phyloP scores from a whole-genome alignment of 305 asterid species.

The Solanum chacoense region DNA sequence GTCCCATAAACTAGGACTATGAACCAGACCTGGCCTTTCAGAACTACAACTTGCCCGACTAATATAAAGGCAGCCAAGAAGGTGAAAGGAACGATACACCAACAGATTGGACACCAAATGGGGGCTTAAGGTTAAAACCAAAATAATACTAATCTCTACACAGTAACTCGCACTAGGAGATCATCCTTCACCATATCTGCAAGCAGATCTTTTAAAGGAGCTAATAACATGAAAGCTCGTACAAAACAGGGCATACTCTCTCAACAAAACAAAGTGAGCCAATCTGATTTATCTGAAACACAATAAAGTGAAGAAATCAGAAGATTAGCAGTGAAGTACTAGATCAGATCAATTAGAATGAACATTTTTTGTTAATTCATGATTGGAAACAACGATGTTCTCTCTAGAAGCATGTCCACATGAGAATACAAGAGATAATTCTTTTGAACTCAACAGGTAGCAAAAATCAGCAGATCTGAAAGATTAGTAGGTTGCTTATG shows the following conservation, averaged over 20 bases:
- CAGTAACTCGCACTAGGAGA: slow-evolving; percentile 1
- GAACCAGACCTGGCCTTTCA: background rate
- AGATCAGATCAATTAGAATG: background rate
- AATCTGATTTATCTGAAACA: background rate
- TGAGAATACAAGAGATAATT: background rate
- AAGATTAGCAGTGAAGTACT: background rate
- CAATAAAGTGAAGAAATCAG: background rate
- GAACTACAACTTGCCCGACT: background rate
- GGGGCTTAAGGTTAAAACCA: background rate
- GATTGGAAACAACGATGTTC: background rate
- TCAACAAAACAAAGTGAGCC: background rate
- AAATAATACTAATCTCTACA: background rate
- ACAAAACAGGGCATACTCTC: background rate
- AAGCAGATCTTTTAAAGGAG: background rate
- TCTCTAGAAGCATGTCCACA: background rate
- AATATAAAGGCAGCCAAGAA: background rate
- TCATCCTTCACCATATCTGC: background rate
- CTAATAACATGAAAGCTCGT: background rate
- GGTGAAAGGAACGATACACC: background rate
- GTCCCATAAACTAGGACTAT: background rate
- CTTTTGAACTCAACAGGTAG: background rate
- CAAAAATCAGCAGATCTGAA: background rate
- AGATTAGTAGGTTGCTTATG: background rate
- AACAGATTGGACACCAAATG: background rate
- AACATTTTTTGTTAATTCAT: background rate